These are phyloP conservation scores for Hamigera avellanea DNA, from an alignment of 495 filamentous ascomycete genomes.

Conservation along the genomic window DNA sequence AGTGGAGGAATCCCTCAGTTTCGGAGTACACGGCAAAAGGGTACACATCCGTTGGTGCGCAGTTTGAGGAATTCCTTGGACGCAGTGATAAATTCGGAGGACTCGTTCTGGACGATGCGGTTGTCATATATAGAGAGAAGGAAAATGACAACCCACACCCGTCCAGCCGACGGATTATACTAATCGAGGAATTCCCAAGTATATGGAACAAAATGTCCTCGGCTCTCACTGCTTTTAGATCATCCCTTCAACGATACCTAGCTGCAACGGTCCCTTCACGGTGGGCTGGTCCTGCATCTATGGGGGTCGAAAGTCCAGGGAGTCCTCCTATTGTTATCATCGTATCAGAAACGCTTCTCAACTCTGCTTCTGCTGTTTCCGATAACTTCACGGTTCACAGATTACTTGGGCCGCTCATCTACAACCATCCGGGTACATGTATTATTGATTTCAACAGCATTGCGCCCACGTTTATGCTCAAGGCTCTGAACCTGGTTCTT, in stretches of 20 bases:
- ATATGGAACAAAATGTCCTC: constrained; percentile 58
- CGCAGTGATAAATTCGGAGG: constrained; percentile 68
- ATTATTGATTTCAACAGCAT: constrained; percentile 87
- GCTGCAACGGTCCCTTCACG: constrained; percentile 35
- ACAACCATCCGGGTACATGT: constrained; percentile 60
- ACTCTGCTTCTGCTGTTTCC: constrained; percentile 59
- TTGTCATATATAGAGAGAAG: not conserved
- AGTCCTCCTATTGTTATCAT: constrained; percentile 76
- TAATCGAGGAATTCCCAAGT: constrained; percentile 93
- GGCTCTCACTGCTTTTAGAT: constrained; percentile 60
- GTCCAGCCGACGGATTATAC: constrained; percentile 45
- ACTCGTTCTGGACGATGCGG: constrained; percentile 41
- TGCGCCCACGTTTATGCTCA: constrained; percentile 74
- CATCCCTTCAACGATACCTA: constrained; percentile 62
- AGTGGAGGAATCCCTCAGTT: constrained; percentile 78
- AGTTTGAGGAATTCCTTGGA: constrained; percentile 86
- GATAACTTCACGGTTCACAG: constrained; percentile 87
- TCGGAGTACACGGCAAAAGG: constrained; percentile 44
- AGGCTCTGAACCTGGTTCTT: constrained; percentile 68
- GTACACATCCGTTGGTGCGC: constrained; percentile 51
- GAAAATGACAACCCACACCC: constrained; percentile 3
- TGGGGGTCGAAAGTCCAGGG: constrained; percentile 7
- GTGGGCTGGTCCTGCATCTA: constrained; percentile 19
- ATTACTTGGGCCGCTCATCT: constrained; percentile 73
- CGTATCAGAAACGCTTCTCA: constrained; percentile 75